Base-by-base conservation (phyloP, 2,329 filamentous ascomycete species). In the Pseudogymnoascus sp. region DNA sequence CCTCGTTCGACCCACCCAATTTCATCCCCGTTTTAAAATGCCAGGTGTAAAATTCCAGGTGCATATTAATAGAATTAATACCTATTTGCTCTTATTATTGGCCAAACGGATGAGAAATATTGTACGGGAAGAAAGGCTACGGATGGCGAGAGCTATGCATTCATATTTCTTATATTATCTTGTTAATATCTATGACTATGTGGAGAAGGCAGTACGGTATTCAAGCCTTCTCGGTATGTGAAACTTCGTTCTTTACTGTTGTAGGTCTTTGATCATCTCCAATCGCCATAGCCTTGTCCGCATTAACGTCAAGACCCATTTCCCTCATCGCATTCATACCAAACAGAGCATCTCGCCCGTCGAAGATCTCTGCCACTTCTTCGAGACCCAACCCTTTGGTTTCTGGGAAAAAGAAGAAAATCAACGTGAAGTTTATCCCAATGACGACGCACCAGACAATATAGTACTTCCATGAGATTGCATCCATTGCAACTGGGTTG, bases 341-440 rank as follows among this genome's bases (percentile, higher is more conserved):
- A 39, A 45, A 49, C 9, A 60, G 23, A 60, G 45, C 61, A 59
- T 62, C 61, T 1, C 5, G 52, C 36, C 63, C 64, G 7, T 63
- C 64, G 42, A 65, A 65, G 4, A 65, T 41, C 5, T 39, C 60
- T 3, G 62, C 83, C 78, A 88, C 85, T 68, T 88, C 85, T 67
- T 88, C 85, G 0, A 88, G 77, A 0, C 82, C 83, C 1, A 86
- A 72, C 0, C 83, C 77, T 69, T 85, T 86, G 0, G 85, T 87
- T 72, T 88, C 84, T 0, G 84, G 84, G 3, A 85, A 85, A 68
- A 84, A 79, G 70, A 84, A 85, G 76, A 80, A 87, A 52, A 87
- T 80, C 60, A 85, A 85, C 0, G 73, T 72, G 19, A 75, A 60
- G 23, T 36, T 60, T 7, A 64, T 16, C 6, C 19, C 19, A 6